phyloP scores from a whole-genome alignment of 2,329 filamentous ascomycete genomes.

The Pseudocercospora eumusae region DNA sequence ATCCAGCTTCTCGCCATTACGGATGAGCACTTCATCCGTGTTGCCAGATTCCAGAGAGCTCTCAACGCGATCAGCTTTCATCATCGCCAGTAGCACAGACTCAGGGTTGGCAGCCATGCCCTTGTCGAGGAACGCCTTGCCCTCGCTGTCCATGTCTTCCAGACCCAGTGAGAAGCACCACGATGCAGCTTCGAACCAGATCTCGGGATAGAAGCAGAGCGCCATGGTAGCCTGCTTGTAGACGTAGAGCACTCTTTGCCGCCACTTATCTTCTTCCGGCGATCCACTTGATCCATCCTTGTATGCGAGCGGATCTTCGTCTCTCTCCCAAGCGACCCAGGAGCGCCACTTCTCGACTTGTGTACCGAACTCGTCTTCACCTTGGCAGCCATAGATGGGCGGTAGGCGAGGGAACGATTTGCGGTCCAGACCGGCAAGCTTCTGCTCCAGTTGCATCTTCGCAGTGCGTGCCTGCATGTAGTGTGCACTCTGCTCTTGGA shows the following conservation, averaged over 20 bases:
- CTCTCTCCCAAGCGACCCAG: conserved; percentile 93
- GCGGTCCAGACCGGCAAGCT: conserved; percentile 73
- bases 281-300: conserved; percentile 51
- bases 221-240: conserved; percentile 95
- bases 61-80: conserved; percentile 85
- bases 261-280: conserved; percentile 75
- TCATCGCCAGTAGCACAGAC: conserved; percentile 85
- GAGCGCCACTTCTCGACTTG: conserved; percentile 89
- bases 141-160: conserved; percentile 57
- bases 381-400: conserved; percentile 81
- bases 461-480: conserved; percentile 97
- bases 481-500: conserved; percentile 86
- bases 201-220: conserved; percentile 88
- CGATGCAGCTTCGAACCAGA: conserved; percentile 93
- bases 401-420: conserved; percentile 79
- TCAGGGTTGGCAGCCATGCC: conserved; percentile 90
- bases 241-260: conserved; percentile 78
- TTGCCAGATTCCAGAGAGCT: conserved; percentile 68
- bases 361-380: conserved; percentile 76
- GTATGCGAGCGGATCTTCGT: conserved; percentile 79
- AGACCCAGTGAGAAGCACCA: conserved; percentile 84
- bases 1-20: conserved; percentile 70
- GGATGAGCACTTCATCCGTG: conserved; percentile 67
- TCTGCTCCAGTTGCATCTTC: conserved; percentile 85
- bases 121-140: conserved; percentile 75